Conservation (phyloP, 164 flowering plant species). For the Buxus sempervirens region DNA sequence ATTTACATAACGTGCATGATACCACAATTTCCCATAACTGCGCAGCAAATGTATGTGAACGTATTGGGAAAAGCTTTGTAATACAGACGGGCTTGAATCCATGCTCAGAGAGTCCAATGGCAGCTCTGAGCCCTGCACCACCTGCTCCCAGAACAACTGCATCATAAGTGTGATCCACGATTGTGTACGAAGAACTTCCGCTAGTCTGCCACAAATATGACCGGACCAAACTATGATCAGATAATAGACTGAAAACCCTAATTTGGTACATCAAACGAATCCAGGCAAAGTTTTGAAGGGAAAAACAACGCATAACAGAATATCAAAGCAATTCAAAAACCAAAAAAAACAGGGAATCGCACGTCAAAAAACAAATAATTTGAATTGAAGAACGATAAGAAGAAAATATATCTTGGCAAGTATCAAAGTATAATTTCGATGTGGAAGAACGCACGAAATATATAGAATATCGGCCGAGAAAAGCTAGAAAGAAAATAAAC, state of each 20-base stretch:
- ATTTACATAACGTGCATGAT: not conserved
- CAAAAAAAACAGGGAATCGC: too few species aligned
- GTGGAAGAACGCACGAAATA: not conserved
- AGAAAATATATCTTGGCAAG: too few species aligned
- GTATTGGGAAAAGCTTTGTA: constrained; percentile 89
- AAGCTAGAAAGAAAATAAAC: not conserved
- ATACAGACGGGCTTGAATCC: constrained; percentile 94
- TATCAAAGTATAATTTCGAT: not conserved
- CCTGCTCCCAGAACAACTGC: constrained; percentile 95
- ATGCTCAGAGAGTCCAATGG: constrained; percentile 88
- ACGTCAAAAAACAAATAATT: too few species aligned
- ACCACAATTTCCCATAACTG: constrained; percentile 42
- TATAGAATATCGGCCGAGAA: not conserved
- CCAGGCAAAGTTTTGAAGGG: not conserved
- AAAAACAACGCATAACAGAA: not conserved
- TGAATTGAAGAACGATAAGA: not conserved
- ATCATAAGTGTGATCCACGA: constrained; percentile 87
- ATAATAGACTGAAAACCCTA: not conserved
- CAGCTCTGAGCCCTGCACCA: constrained; percentile 89
- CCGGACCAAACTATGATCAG: not conserved
- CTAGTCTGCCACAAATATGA: constrained; percentile 29
- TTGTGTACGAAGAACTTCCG: constrained; percentile 49
- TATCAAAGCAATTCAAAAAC: not conserved
- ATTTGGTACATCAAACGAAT: not conserved
- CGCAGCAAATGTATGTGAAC: constrained; percentile 91